phyloP scores from a whole-genome alignment of 2,329 filamentous ascomycete species.

The Epichloe sibirici region DNA sequence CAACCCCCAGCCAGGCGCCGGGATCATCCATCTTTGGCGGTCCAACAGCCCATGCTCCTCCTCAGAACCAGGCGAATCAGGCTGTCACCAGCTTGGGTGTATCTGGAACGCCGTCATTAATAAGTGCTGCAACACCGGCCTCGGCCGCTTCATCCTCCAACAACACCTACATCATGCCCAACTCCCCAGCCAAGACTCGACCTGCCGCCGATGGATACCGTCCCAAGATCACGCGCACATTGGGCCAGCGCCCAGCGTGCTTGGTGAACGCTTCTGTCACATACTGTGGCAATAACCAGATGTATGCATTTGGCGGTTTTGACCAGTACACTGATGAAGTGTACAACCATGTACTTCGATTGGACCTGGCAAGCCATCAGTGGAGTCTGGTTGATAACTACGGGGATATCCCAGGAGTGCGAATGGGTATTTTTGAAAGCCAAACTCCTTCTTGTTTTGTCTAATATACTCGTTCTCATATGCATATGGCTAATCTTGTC shows the following conservation, averaged over 20 bases:
- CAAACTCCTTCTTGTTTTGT: not conserved
- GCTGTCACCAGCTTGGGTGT: slow-evolving; percentile 15
- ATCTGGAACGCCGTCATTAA: slow-evolving; percentile 14
- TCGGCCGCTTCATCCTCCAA: slow-evolving; percentile 36
- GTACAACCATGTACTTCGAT: slow-evolving; percentile 88
- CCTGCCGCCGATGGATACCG: slow-evolving; percentile 62
- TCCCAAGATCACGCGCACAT: slow-evolving; percentile 68
- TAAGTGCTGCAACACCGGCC: slow-evolving; percentile 11
- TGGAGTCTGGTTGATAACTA: slow-evolving; percentile 98
- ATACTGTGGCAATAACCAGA: slow-evolving; percentile 95
- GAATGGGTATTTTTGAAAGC: slow-evolving; percentile 56
- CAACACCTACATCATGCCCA: slow-evolving; percentile 85
- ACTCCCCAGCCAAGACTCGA: slow-evolving; percentile 60
- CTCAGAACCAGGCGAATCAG: slow-evolving; percentile 15
- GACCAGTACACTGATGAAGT: slow-evolving; percentile 98
- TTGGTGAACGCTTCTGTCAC: slow-evolving; percentile 97
- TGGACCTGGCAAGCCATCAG: slow-evolving; percentile 78
- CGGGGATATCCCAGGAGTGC: slow-evolving; percentile 90
- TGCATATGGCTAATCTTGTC: slow-evolving; percentile 2
- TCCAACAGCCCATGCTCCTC: slow-evolving; percentile 17
- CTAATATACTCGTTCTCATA: not conserved
- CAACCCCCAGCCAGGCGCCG: slow-evolving; percentile 29
- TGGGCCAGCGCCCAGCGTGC: slow-evolving; percentile 77
- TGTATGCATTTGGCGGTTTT: slow-evolving; percentile 96
- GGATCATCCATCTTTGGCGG: slow-evolving; percentile 35